A percentile compares a stretch with the other conserved stretches of the same genome.
Conservation (phyloP, 176 grass and related monocot genomes). For the Carex scoparia region DNA sequence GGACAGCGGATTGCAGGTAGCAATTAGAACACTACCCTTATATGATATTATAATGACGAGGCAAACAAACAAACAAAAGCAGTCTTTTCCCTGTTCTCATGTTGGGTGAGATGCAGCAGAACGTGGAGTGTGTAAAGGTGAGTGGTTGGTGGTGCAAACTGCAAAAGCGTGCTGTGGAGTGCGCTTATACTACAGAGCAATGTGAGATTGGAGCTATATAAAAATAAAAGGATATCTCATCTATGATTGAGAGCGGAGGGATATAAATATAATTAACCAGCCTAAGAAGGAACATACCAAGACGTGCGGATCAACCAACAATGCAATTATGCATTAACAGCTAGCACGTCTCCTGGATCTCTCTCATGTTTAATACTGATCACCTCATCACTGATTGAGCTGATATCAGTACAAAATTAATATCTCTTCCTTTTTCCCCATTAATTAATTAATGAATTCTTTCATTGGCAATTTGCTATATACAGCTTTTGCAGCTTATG, state of each 20-base stretch:
- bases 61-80: conserved; percentile 10
- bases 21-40: too few species aligned
- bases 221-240: not conserved
- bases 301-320: conserved; percentile 15
- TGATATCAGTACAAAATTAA: conserved; percentile 8
- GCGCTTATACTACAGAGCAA: not conserved
- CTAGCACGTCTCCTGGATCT: conserved; percentile 1
- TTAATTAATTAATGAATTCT: not conserved
- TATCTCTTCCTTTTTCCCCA: not conserved
- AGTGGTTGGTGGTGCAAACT: not conserved
- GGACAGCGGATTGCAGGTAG: too few species aligned
- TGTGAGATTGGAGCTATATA: not conserved
- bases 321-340: conserved; percentile 16
- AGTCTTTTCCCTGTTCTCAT: conserved; percentile 23
- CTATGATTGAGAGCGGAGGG: not conserved
- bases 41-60: not conserved
- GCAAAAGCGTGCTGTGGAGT: conserved; percentile 28
- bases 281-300: not conserved
- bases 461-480: not conserved
- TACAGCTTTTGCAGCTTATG: not conserved
- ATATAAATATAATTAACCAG: not conserved
- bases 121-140: conserved; percentile 18
- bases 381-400: not conserved
- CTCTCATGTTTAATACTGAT: not conserved
- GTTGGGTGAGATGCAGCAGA: conserved; percentile 26